Base-by-base conservation (phyloP, 2,329 filamentous ascomycete species). In the Stachybotrys elegans region DNA sequence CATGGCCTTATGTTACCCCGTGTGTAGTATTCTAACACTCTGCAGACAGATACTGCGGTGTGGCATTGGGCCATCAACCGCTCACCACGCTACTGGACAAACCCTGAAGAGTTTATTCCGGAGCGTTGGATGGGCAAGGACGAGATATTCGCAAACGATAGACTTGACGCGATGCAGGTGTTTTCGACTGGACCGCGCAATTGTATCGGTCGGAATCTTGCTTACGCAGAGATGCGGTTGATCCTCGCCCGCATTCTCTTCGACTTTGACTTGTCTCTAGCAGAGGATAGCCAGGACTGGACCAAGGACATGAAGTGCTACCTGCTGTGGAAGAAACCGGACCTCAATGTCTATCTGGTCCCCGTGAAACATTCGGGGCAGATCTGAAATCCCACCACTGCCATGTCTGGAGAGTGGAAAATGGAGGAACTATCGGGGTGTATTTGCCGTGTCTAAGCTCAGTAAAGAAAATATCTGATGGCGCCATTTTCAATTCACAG, bases 111-210 rank as follows among this genome's bases (percentile, higher is more conserved):
- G 14, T 49, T 46, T 9, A 17, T 45, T 8, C 44, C 52, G 1
- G 49, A 50, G 22, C 46, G 52, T 2, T 55, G 48, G 48, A 17
- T 55, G 2, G 48, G 41, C 14, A 49, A 56, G 6, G 57, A 51
- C 8, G 14, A 43, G 2, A 21, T 53, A 1, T 76, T 67, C 47
- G 55, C 49, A 2, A 45, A 36, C 17, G 73, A 78, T 49, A 58
- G 58, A 14, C 58, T 59, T 20, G 63, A 66, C 1, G 65, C 61
- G 4, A 56, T 72, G 21, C 67, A 75, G 51, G 70, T 73, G 0
- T 76, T 78, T 41, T 64, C 66, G 2, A 29, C 69, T 1, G 73
- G 75, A 0, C 66, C 73, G 3, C 57, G 73, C 4, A 72, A 74
- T 40, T 78, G 75, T 44, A 60, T 78, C 20, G 75, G 73, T 9